Conservation (phyloP, 2,329 filamentous ascomycete species). For the Xylariaceae sp. region DNA sequence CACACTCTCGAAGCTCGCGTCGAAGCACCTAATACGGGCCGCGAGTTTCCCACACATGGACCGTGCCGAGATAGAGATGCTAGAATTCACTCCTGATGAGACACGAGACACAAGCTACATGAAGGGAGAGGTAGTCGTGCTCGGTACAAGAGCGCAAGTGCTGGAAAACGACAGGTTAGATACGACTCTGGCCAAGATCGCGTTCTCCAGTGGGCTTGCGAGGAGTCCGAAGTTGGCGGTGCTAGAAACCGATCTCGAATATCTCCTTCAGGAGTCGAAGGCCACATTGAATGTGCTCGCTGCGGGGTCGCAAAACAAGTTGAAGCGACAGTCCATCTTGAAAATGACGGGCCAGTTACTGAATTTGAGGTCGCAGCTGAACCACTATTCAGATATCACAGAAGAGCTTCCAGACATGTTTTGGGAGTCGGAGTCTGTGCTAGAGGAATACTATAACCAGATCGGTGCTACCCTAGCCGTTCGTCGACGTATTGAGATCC, state of each 20-base stretch:
- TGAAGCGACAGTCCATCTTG: constrained; percentile 80
- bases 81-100: constrained; percentile 83
- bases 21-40: constrained; percentile 74
- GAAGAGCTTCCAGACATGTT: constrained; percentile 95
- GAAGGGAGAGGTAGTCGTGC: constrained; percentile 84
- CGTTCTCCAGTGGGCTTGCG: constrained; percentile 92
- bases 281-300: constrained; percentile 77
- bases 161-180: constrained; percentile 51
- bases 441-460: constrained; percentile 95
- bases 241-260: constrained; percentile 79
- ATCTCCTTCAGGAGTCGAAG: constrained; percentile 87
- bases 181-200: constrained; percentile 86
- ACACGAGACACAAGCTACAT: constrained; percentile 76
- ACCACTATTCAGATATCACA: constrained; percentile 95
- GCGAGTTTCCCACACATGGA: constrained; percentile 75
- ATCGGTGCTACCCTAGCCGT: constrained; percentile 91
- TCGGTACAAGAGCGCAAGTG: constrained; percentile 73
- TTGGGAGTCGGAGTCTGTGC: constrained; percentile 93
- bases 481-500: constrained; percentile 82
- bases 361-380: constrained; percentile 86
- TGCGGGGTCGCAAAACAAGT: constrained; percentile 63
- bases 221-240: constrained; percentile 93
- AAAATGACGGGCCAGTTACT: constrained; percentile 93
- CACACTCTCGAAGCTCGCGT: constrained; percentile 72
- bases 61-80: constrained; percentile 81